A percentile compares a stretch with the other conserved stretches of the same genome.
Evolutionary conservation across 2,329 filamentous ascomycete species (phyloP).

Genomic region (Hysterium pulicare): DNA sequence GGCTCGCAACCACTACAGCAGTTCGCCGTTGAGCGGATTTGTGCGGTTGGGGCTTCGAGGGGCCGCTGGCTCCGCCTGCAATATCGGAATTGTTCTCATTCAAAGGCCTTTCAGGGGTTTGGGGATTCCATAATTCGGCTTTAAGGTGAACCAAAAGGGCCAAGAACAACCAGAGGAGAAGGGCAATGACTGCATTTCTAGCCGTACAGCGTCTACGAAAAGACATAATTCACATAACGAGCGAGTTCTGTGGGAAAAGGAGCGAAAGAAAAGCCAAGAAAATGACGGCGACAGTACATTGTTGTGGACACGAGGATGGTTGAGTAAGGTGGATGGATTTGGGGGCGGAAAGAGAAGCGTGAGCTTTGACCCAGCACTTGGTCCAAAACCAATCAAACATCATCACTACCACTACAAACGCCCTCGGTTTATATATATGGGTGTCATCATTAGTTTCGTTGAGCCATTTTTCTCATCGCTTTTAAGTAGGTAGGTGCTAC

Average conservation of each 20-base stretch:
- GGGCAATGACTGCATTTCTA: constrained; percentile 23
- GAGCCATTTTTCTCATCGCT: too few species aligned
- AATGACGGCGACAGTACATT: too few species aligned
- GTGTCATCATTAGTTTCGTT: too few species aligned
- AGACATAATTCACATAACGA: constrained; percentile 20
- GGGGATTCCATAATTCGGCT: constrained; percentile 22
- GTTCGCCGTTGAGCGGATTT: constrained; percentile 18
- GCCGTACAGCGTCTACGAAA: constrained; percentile 22
- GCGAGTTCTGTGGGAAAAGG: not conserved
- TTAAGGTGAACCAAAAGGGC: constrained; percentile 29
- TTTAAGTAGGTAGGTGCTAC: too few species aligned
- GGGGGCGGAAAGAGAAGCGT: too few species aligned
- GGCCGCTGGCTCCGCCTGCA: constrained; percentile 3
- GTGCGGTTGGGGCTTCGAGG: not conserved
- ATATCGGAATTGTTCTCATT: constrained; percentile 1
- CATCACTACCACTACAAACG: too few species aligned
- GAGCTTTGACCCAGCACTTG: too few species aligned
- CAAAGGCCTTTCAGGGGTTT: constrained; percentile 9
- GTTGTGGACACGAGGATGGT: too few species aligned
- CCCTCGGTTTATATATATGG: too few species aligned
- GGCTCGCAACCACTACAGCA: constrained; percentile 38
- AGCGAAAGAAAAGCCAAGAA: not conserved
- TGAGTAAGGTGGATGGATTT: too few species aligned
- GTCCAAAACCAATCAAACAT: too few species aligned
- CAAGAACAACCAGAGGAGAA: constrained; percentile 19